These are phyloP conservation scores for Cudoniella acicularis DNA, from an alignment of 495 filamentous ascomycete species.

Conservation along the genomic window DNA sequence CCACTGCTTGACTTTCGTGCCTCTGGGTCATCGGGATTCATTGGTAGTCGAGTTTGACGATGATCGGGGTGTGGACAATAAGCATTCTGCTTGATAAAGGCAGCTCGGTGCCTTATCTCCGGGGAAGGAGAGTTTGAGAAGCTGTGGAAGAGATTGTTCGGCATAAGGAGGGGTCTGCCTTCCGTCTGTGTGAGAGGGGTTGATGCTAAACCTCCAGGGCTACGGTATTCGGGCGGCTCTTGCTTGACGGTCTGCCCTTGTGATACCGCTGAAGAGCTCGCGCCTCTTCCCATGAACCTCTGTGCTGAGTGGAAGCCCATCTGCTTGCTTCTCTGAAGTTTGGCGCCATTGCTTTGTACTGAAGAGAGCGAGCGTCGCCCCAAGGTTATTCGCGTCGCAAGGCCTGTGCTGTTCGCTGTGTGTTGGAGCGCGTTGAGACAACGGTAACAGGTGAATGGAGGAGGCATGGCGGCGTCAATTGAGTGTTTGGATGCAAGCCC, in stretches of 20 bases:
- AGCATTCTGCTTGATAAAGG: conserved; percentile 84
- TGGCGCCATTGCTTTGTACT: background rate
- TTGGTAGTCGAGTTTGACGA: conserved; percentile 57
- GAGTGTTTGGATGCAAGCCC: background rate
- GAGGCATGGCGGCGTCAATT: conserved; percentile 1
- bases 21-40: conserved; percentile 59
- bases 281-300: conserved; percentile 11
- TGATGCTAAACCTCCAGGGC: conserved; percentile 10
- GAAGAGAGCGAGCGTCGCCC: conserved; percentile 9
- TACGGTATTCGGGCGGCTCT: conserved; percentile 17
- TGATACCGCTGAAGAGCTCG: conserved; percentile 9
- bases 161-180: conserved; percentile 53
- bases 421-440: conserved; percentile 22
- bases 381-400: conserved; percentile 4
- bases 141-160: conserved; percentile 87
- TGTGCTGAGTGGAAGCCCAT: background rate
- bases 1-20: conserved; percentile 42
- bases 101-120: conserved; percentile 78
- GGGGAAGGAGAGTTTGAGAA: conserved; percentile 84
- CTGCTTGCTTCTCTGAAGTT: background rate
- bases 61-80: conserved; percentile 89
- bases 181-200: conserved; percentile 25
- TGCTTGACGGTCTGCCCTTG: conserved; percentile 20
- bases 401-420: background rate
- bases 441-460: conserved; percentile 23